Evolutionary conservation across 106 monocot species (phyloP).

Genomic region (Dioscorea zingiberensis): DNA sequence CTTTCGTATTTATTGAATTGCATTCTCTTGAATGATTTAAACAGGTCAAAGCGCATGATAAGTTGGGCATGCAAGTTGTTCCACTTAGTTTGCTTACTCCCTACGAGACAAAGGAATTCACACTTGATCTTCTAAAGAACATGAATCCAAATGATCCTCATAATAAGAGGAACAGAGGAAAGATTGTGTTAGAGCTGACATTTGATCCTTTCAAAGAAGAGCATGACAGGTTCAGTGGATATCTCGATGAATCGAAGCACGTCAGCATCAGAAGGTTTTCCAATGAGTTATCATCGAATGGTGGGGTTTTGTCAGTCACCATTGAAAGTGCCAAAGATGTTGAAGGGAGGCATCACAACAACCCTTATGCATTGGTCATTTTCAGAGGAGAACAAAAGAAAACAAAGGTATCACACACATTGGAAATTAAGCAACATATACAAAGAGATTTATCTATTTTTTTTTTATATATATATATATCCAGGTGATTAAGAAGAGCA

Average conservation of each 20-base stretch:
- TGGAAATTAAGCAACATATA: background rate
- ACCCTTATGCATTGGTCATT: constrained; percentile 59
- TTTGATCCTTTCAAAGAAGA: constrained; percentile 80
- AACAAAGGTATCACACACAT: constrained; percentile 50
- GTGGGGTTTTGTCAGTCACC: constrained; percentile 60
- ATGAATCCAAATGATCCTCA: constrained; percentile 82
- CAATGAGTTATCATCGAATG: constrained; percentile 3
- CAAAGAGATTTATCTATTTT: background rate
- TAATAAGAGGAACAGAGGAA: constrained; percentile 73
- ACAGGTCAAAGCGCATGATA: constrained; percentile 86
- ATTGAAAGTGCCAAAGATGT: constrained; percentile 66
- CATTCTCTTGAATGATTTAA: constrained; percentile 7
- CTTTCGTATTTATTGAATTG: background rate
- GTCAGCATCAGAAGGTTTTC: constrained; percentile 12
- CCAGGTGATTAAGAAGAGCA: constrained; percentile 56
- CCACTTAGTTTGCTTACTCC: constrained; percentile 63
- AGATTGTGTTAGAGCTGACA: constrained; percentile 66
- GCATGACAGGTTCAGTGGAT: constrained; percentile 15
- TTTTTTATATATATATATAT: background rate
- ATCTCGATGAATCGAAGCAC: constrained; percentile 20
- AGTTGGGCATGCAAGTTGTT: constrained; percentile 85
- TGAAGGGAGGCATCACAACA: constrained; percentile 75
- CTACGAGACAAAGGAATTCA: constrained; percentile 54
- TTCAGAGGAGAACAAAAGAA: constrained; percentile 67
- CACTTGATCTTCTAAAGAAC: constrained; percentile 82